Evolutionary conservation across 441 rosid genomes (phyloP), one percentile per base, ranked within the genome.

Genomic region (Populus hybrid): DNA sequence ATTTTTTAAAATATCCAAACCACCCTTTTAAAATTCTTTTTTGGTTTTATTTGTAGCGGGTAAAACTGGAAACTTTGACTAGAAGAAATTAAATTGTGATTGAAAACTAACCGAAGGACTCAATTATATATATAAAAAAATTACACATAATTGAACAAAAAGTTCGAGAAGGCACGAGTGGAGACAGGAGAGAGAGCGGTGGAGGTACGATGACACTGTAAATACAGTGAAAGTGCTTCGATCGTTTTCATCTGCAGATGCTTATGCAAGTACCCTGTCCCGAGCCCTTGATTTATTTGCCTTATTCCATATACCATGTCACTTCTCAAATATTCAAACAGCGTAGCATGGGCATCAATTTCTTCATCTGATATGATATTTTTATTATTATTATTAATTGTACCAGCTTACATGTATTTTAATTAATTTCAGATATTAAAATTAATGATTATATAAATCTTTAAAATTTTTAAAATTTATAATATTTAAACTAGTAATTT

Each of bases 281-380:
- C 1, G 24, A 20, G 24, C 64, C 64, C 64, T 59, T 59, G 64
- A n/a, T 3, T n/a, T 69, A 24, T 50, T 50, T 69, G 40, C 14
- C 24, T 10, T 12, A n/a, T 5, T 8, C 54, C 14, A 61, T 21
- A 14, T 12, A 8, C 20, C n/a, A 12, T 42, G 14, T 35, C 21
- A 61, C 54, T 21, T 64, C 23, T 79, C 26, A 11, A 46, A 42
- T 63, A 57, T 64, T 65, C n/a, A 50, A 23, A 35, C 67, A 75
- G 67, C 70, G 54, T 63, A 14, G 64, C 50, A 54, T 63, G 77
- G 26, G 35, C 73, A 21, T 46, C 46, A 71, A 70, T 54, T 78
- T 38, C 64, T 65, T 42, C 7, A 54, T 54, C 30, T 20, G 32
- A 71, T 72, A 46, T 28, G 68, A 75, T 78, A 36, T 38, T 57